Base-by-base conservation (phyloP, 2,329 filamentous ascomycete species). In the Penicillium sp. region DNA sequence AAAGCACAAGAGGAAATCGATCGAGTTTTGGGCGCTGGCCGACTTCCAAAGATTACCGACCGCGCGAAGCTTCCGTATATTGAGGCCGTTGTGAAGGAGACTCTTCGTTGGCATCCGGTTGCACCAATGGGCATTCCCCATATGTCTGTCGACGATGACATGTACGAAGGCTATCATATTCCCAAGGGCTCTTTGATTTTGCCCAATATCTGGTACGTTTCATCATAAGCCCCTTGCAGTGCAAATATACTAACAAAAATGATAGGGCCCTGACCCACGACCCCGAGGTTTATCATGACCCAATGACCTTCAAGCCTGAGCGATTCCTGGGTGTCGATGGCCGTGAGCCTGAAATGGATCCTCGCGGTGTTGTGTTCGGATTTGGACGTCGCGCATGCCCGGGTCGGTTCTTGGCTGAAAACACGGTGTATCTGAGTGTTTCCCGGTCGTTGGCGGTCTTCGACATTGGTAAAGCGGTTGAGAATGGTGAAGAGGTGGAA, bases 371-470 rank as follows among this genome's bases (percentile, higher is more conserved):
- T 14, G 51, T 55, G 0, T 69, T 77, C 42, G 75, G 76, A 0
- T 78, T 71, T 45, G 75, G 77, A 3, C 68, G 75, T 1, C 72
- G 75, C 4, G 68, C 76, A n/a, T 80, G 77, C 50, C 74, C 75
- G 0, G 77, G 75, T 1, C 66, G 70, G 6, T 56, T 71, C n/a
- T 63, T 79, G 9, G 77, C 78, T 0, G 75, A 79, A n/a, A 67
- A 67, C 4, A 69, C 72, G 0, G 27, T 79, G 0, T 79, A 72
- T 54, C 55, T 79, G 11, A 75, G 61, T 15, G 71, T 78, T 20
- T 77, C 73, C 0, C 78, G 78, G 27, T 66, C 72, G 0, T 66
- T 85, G 1, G 73, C 82, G 0, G 76, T 76, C 0, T 83, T 84
- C 48, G 64, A 73, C 4, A 68, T 82, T 14, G 55, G 54, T 9